Evolutionary conservation across 176 grass and related monocot species (phyloP), one percentile per base, ranked within the genome.

Genomic region (Musa itinerans): DNA sequence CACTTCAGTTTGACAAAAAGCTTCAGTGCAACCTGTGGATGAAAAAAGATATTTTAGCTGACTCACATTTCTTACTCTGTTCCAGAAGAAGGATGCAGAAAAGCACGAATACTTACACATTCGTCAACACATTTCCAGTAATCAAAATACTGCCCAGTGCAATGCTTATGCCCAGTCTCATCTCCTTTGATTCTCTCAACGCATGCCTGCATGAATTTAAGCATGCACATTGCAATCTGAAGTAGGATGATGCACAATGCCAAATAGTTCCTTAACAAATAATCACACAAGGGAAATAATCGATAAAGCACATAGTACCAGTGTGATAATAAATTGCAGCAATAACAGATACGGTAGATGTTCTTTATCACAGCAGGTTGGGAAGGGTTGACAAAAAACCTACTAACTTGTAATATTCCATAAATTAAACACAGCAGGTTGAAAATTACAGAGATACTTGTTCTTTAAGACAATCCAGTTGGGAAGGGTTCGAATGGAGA

Each of bases 121-220:
- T n/a, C 20, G n/a, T 81, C 79, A 29, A 65, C 8, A 34, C 69
- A 81, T 49, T 54, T 11, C 79, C 79, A 81, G 56, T 65, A 81
- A 65, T 81, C 69, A n/a, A 74, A 81, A 43, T 73, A 81, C 53
- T 81, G 79, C 22, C 70, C 79, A 10, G 79, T 81, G 48, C 79
- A 81, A 23, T 81, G 79, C 70, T 65, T 74, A 53, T 74, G 70
- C 11, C 79, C 79, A 4, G 57, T 52, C 13, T 67, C 50, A 27
- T 81, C 79, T 14, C 52, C 59, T 81, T 75, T 56, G 21, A 81
- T 75, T 67, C 79, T 81, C 13, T 81, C 71, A 11, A 53, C 69
- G 11, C 79, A 81, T 81, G 51, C 71, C 79, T 53, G 9, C 43
- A 50, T 27, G 19, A 52, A 72, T 53, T 22, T 19, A 52, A 72